A percentile compares a stretch with the other conserved stretches of the same genome.
Evolutionary conservation across 306 rosid species (phyloP).

Genomic region (Dryas octopetala): DNA sequence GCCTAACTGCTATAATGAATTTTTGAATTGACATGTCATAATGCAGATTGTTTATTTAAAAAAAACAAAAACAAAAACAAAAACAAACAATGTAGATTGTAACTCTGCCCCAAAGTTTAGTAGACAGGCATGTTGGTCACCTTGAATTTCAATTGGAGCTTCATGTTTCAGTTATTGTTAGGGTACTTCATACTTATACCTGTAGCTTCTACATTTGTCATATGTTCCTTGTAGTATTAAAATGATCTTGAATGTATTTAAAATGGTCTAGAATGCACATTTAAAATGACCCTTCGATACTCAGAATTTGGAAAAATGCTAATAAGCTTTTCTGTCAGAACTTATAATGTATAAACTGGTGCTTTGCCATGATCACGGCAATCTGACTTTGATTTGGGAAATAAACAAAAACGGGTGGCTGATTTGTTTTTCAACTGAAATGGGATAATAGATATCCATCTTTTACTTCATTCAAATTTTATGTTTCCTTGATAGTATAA

Average conservation of each 20-base stretch:
- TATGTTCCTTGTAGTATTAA: background rate
- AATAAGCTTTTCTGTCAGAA: background rate
- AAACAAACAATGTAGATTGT: too few relatives aligned
- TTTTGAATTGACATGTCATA: background rate
- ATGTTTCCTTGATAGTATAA: conserved; percentile 42
- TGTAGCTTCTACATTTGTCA: background rate
- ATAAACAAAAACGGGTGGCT: conserved; percentile 59
- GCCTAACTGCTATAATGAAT: background rate
- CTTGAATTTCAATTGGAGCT: conserved; percentile 5
- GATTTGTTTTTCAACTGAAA: conserved; percentile 79
- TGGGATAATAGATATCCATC: conserved; percentile 74
- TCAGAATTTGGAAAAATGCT: background rate
- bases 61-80: too few relatives aligned
- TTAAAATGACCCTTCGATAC: background rate
- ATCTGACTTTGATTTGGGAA: conserved; percentile 66
- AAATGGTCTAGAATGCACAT: background rate
- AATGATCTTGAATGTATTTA: background rate
- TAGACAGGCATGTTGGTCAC: background rate
- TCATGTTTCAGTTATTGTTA: background rate
- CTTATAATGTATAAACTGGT: conserved; percentile 53
- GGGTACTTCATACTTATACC: background rate
- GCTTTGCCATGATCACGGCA: conserved; percentile 57
- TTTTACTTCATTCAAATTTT: conserved; percentile 71
- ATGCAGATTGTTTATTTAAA: background rate
- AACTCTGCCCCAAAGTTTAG: background rate